A percentile compares a stretch with the other conserved stretches of the same genome.
Conservation (phyloP, 164 flowering plant genomes). For the Amborella trichopoda region DNA sequence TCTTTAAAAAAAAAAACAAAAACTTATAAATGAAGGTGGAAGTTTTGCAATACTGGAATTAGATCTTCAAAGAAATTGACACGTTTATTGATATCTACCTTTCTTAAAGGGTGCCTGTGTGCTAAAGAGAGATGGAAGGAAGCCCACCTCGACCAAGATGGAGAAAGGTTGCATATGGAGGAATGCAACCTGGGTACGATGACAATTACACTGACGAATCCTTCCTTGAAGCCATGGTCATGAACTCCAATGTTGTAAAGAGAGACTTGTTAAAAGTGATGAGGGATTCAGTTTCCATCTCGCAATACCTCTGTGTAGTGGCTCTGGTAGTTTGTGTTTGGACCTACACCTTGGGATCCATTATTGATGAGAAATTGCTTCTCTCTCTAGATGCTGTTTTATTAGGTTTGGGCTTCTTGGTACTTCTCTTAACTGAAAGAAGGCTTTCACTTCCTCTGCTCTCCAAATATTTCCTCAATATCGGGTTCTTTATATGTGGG, state of each 20-base stretch:
- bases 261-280: constrained; percentile 38
- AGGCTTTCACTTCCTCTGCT: constrained; percentile 45
- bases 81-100: too few species aligned
- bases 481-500: constrained; percentile 65
- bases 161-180: constrained; percentile 98
- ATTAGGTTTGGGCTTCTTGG: constrained; percentile 58
- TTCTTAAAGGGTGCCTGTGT: too few species aligned
- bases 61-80: too few species aligned
- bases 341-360: constrained; percentile 52
- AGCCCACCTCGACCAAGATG: constrained; percentile 39
- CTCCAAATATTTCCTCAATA: constrained; percentile 43
- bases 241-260: constrained; percentile 83
- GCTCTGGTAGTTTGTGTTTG: constrained; percentile 83
- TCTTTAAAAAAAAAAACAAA: too few species aligned
- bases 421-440: constrained; percentile 55
- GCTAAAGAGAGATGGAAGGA: too few species aligned
- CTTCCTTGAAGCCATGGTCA: constrained; percentile 87
- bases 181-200: constrained; percentile 95
- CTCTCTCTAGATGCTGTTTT: constrained; percentile 51
- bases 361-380: constrained; percentile 45
- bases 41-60: too few species aligned
- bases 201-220: constrained; percentile 88
- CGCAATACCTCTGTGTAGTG: constrained; percentile 83
- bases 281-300: constrained; percentile 44
- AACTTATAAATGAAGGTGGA: too few species aligned